phyloP scores from a whole-genome alignment of 2,329 filamentous ascomycete genomes.

The Fusarium floridanum region DNA sequence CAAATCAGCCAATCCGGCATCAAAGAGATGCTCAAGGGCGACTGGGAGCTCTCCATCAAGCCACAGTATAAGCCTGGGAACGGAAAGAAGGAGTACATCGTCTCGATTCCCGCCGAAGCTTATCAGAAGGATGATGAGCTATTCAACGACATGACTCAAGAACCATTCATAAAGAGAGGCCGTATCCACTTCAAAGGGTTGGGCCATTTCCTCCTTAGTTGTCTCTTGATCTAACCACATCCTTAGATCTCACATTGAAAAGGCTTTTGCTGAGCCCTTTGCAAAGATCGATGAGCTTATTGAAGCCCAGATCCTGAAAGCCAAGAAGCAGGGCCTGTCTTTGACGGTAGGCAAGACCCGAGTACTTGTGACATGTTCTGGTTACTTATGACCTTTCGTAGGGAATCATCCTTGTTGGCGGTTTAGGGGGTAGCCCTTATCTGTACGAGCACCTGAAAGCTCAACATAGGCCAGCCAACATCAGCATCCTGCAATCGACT shows the following conservation, averaged over 20 bases:
- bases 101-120: slow-evolving; percentile 16
- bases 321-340: not conserved
- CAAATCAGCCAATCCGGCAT: slow-evolving; percentile 7
- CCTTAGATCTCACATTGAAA: not conserved
- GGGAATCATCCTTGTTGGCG: not conserved
- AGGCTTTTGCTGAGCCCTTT: not conserved
- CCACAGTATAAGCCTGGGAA: slow-evolving; percentile 15
- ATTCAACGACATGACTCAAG: too few relatives aligned
- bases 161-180: not conserved
- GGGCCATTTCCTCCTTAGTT: too few relatives aligned
- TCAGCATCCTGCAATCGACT: not conserved
- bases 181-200: not conserved
- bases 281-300: not conserved
- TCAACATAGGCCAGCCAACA: not conserved
- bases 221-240: too few relatives aligned
- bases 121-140: too few relatives aligned
- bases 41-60: slow-evolving; percentile 26
- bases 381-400: too few relatives aligned
- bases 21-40: slow-evolving; percentile 18
- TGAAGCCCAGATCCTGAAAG: not conserved
- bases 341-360: not conserved
- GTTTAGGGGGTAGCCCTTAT: not conserved
- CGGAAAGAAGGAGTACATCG: slow-evolving; percentile 20
- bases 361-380: too few relatives aligned
- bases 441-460: not conserved